These are phyloP conservation scores for Entrophospora sp. DNA, from an alignment of 192 early-diverging fungal genomes.

Conservation along the genomic window DNA sequence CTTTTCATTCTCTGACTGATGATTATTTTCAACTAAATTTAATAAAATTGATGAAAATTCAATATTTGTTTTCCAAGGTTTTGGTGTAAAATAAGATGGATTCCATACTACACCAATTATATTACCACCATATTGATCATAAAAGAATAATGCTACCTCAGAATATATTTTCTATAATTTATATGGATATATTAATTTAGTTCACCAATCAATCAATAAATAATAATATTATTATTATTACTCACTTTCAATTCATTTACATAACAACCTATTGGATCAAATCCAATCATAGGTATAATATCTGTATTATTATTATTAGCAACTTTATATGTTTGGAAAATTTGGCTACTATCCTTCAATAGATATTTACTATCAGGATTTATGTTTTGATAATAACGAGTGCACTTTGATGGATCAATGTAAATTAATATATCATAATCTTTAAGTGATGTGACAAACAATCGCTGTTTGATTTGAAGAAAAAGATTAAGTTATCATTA, in stretches of 20 bases:
- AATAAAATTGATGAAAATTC: constrained; percentile 35
- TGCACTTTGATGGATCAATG: constrained; percentile 48
- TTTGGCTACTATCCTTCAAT: neutral
- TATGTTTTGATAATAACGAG: constrained; percentile 50
- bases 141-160: constrained; percentile 59
- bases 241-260: constrained; percentile 58
- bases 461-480: constrained; percentile 35
- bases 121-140: constrained; percentile 66
- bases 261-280: constrained; percentile 67
- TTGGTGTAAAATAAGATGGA: constrained; percentile 38
- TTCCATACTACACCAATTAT: constrained; percentile 65
- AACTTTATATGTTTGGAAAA: no score
- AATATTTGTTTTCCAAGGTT: constrained; percentile 56
- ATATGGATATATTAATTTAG: neutral
- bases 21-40: neutral
- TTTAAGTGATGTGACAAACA: constrained; percentile 72
- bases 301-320: neutral
- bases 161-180: constrained; percentile 41
- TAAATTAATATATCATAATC: constrained; percentile 74
- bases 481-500: constrained; percentile 21
- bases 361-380: constrained; percentile 10
- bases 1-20: neutral
- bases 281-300: constrained; percentile 44
- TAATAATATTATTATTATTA: constrained; percentile 2
- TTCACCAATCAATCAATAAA: neutral